Evolutionary conservation across 148 eudicot species (phyloP).

Genomic region (Persicaria maculosa): DNA sequence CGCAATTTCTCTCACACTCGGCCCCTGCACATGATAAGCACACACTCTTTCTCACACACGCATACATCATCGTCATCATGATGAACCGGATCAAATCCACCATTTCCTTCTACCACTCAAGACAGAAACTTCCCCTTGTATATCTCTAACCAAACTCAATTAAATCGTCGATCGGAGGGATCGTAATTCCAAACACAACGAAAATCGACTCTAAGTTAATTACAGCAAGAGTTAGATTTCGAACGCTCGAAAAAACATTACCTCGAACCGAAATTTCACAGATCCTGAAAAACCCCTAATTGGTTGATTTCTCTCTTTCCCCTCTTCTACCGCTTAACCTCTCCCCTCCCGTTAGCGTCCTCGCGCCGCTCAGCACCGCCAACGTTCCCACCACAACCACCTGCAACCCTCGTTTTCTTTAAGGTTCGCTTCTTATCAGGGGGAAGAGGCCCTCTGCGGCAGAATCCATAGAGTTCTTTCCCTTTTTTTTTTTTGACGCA

Average conservation of each 20-base stretch:
- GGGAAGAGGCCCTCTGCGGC: background rate
- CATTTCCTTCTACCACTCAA: conserved; percentile 5
- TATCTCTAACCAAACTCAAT: background rate
- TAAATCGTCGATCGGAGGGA: conserved; percentile 5
- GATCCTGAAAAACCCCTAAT: conserved; percentile 8
- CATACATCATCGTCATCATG: conserved; percentile 45
- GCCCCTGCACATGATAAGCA: conserved; percentile 85
- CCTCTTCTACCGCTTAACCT: conserved; percentile 4
- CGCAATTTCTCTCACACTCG: conserved; percentile 67
- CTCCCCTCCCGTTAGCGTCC: conserved; percentile 13
- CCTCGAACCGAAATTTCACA: conserved; percentile 14
- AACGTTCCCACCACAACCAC: background rate
- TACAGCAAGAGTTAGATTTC: background rate
- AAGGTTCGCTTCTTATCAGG: conserved; percentile 1
- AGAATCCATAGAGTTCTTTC: background rate
- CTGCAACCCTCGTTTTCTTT: background rate
- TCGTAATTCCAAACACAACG: background rate
- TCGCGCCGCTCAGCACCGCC: conserved; percentile 17
- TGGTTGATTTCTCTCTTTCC: conserved; percentile 11
- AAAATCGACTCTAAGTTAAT: conserved; percentile 6
- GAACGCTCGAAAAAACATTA: conserved; percentile 16
- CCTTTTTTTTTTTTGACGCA: too few relatives aligned
- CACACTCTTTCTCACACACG: conserved; percentile 99
- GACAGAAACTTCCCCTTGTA: background rate
- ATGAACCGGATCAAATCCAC: conserved; percentile 30